phyloP scores from a whole-genome alignment of 768 basidiomycete species.

The Hypholoma fasciculare region DNA sequence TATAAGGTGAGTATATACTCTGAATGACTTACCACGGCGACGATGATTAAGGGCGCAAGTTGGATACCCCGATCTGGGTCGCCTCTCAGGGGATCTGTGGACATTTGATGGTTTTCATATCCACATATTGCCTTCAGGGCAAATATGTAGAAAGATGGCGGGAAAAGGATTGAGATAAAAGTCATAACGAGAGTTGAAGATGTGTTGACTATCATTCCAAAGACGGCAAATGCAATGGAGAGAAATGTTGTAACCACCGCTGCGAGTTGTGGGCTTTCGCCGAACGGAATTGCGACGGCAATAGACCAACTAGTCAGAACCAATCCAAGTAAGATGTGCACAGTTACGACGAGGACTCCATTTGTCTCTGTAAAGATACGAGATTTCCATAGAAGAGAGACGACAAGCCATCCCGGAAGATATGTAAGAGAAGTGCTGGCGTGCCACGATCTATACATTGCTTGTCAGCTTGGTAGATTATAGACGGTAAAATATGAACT shows the following conservation, averaged over 20 bases:
- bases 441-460: constrained; percentile 56
- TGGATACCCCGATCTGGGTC: constrained; percentile 60
- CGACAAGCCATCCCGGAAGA: constrained; percentile 74
- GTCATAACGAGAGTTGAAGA: constrained; percentile 40
- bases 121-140: constrained; percentile 66
- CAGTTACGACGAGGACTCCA: constrained; percentile 54
- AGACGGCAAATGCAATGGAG: constrained; percentile 52
- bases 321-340: constrained; percentile 68
- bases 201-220: constrained; percentile 57
- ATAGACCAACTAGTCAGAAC: constrained; percentile 71
- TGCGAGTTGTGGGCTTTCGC: constrained; percentile 71
- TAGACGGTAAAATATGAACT: neutral
- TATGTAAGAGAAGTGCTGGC: constrained; percentile 62
- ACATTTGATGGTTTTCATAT: constrained; percentile 57
- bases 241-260: constrained; percentile 67
- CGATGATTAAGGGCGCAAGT: constrained; percentile 61
- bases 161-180: constrained; percentile 60
- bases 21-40: constrained; percentile 52
- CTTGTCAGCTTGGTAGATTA: constrained; percentile 26
- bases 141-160: constrained; percentile 78
- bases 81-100: constrained; percentile 49
- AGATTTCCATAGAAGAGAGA: constrained; percentile 65
- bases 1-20: neutral
- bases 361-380: constrained; percentile 65
- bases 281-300: constrained; percentile 67